Percentiles rank a stretch among this genome's conserved stretches.
Conservation (phyloP, 2,329 filamentous ascomycete species). For the Penicillium sp. region DNA sequence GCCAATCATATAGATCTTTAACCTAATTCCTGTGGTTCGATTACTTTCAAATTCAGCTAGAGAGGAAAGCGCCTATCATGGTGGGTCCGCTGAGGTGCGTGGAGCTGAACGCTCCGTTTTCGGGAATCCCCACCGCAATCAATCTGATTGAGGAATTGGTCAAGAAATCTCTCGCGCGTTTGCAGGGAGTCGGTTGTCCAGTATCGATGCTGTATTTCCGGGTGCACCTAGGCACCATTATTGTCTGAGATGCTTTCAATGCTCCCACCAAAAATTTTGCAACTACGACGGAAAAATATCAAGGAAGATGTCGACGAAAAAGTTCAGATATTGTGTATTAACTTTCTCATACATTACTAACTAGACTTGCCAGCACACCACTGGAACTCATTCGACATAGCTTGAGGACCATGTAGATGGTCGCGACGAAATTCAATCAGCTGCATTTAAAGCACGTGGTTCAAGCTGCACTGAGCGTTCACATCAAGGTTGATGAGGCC, state of each 20-base stretch:
- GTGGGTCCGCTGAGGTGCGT: neutral
- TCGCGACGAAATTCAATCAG: neutral
- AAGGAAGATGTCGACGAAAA: no score
- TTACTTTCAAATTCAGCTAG: neutral
- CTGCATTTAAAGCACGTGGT: slow-evolving; percentile 9
- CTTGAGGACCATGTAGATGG: neutral
- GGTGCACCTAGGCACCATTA: no score
- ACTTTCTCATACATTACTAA: neutral
- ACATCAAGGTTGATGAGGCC: slow-evolving; percentile 11
- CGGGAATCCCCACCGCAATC: neutral
- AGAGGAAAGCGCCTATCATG: neutral
- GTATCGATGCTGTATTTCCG: no score
- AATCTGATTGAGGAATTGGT: no score
- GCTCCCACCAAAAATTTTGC: no score
- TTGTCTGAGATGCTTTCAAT: no score
- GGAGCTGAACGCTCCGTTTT: neutral
- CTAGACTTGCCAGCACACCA: neutral
- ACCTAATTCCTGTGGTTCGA: neutral
- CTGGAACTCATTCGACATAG: neutral
- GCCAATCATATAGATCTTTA: neutral
- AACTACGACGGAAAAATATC: no score
- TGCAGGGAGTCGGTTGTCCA: neutral
- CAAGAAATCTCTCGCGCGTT: neutral
- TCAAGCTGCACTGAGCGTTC: slow-evolving; percentile 11
- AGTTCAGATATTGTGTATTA: neutral